Evolutionary conservation across 2,329 filamentous ascomycete species (phyloP), one percentile per base, ranked within the genome.

Genomic region (Fusarium xyrophilum): DNA sequence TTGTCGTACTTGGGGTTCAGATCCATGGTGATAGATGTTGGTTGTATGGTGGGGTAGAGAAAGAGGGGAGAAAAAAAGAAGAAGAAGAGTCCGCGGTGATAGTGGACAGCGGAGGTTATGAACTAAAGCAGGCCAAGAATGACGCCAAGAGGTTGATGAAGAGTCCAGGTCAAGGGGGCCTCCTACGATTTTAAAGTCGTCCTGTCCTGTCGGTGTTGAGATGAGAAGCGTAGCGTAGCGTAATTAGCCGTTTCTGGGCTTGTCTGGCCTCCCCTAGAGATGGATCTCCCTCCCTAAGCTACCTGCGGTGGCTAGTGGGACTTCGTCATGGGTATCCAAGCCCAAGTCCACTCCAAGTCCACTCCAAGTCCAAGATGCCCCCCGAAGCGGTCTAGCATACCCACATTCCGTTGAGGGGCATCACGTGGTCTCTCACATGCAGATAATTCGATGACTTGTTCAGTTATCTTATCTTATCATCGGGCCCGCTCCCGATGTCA

Each of bases 1-100:
- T 96, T 80, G 83, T 98, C 96, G 85, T 98, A 97, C 83, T 97
- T 97, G 79, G 92, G 86, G 81, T 97, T 70, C 59, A 93, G 78
- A 79, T 88, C 82, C 82, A 88, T 83, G 75, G 77, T 79, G 75
- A 66, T 48, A 43, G 60, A 38, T 67, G 42, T 21, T 28, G 15
- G 42, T 27, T 39, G 25, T 27, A 64, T 71, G 71, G 70, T 72
- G 72, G 72, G 71, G 72, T 67, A 69, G 48, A 52, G 23, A 62
- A 56, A 56, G 28, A 57, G 28, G 30, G 40, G 35, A 47, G 60
- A n/a, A 23, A 42, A 17, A 19, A 28, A 23, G n/a, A 19, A 35
- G 38, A 51, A 48, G 52, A 55, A 50, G 43, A 60, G 62, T 57
- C 65, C 56, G 44, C 57, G 55, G 51, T 30, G 11, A 33, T 42